Base-by-base conservation (phyloP, 2,329 filamentous ascomycete genomes). In the Dothistroma septosporum region DNA sequence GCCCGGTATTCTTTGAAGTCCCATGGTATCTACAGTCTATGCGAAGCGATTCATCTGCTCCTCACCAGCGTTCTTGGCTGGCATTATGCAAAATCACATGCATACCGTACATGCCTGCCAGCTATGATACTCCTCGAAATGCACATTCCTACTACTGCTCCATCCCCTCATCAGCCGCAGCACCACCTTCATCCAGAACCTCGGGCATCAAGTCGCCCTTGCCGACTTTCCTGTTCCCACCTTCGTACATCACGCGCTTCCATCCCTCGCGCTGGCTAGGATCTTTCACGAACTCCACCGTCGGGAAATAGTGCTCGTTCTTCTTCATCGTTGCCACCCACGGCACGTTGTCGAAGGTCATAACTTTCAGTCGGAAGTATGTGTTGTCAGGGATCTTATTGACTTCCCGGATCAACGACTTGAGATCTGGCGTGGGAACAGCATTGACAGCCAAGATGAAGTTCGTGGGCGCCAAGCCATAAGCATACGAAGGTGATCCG, bases 241-340 rank as follows among this genome's bases (percentile, higher is more conserved):
- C 79, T 65, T 83, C 79, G 60, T 86, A 82, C 33, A 81, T 81
- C 49, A 85, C 76, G 32, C 82, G 80, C 69, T 77, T 79, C 85
- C 85, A 87, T 4, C 84, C 83, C 19, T 82, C 77, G 5, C 78
- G 73, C 62, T 80, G 75, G 1, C 70, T 72, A 1, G 75, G 57
- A 62, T 87, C 85, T 70, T 87, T 87, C 56, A 84, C 71, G 62
- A 86, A 87, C 73, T 87, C 85, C 32, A 86, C 83, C 62, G 86
- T 87, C 2, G 85, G 85, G 77, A 87, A 88, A 75, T 99, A 99
- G 76, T 99, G 94, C 74, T 99, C 93, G 69, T 97, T 97, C 84
- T 97, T 97, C 86, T 99, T 99, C 90, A 99, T 96, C 9, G 94
- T 99, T 44, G 95, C 91, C n/a, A 99, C 92, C 92, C 94, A 99